Percentiles rank a stretch among this genome's conserved stretches.
phyloP scores from a whole-genome alignment of 2,329 filamentous ascomycete species.

The Pseudocercospora cruenta region DNA sequence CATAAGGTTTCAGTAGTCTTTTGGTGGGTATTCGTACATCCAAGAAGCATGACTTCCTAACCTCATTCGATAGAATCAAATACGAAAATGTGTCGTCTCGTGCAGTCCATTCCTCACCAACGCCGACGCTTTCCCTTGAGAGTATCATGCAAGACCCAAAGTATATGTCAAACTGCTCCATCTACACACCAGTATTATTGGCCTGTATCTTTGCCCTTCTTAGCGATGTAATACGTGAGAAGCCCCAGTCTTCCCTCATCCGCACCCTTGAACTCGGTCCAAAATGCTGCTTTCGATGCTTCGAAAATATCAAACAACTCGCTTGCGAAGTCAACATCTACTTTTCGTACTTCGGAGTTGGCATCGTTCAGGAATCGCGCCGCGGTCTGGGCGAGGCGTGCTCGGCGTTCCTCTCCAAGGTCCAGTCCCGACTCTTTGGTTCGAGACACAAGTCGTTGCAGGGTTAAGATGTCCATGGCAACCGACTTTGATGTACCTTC shows the following conservation, averaged over 20 bases:
- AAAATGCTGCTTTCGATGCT: slow-evolving; percentile 57
- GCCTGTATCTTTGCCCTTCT: slow-evolving; percentile 49
- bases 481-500: slow-evolving; percentile 48
- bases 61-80: not conserved
- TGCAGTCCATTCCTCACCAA: not conserved
- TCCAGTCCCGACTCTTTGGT: slow-evolving; percentile 24
- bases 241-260: slow-evolving; percentile 75
- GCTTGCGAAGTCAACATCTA: slow-evolving; percentile 78
- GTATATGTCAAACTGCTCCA: not conserved
- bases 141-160: slow-evolving; percentile 5
- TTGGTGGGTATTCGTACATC: not conserved
- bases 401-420: slow-evolving; percentile 27
- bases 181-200: slow-evolving; percentile 9
- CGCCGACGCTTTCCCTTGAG: slow-evolving; percentile 5
- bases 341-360: slow-evolving; percentile 56
- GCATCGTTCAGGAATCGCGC: slow-evolving; percentile 31
- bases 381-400: slow-evolving; percentile 32
- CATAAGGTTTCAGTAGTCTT: not conserved
- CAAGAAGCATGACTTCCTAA: slow-evolving; percentile 1
- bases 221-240: slow-evolving; percentile 80
- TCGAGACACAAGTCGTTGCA: slow-evolving; percentile 62
- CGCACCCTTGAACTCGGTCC: slow-evolving; percentile 63
- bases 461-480: slow-evolving; percentile 61
- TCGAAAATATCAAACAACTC: slow-evolving; percentile 60
- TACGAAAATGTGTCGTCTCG: slow-evolving; percentile 1